Evolutionary conservation across 768 basidiomycete species (phyloP).

Genomic region (Nevesoporus exiguus): DNA sequence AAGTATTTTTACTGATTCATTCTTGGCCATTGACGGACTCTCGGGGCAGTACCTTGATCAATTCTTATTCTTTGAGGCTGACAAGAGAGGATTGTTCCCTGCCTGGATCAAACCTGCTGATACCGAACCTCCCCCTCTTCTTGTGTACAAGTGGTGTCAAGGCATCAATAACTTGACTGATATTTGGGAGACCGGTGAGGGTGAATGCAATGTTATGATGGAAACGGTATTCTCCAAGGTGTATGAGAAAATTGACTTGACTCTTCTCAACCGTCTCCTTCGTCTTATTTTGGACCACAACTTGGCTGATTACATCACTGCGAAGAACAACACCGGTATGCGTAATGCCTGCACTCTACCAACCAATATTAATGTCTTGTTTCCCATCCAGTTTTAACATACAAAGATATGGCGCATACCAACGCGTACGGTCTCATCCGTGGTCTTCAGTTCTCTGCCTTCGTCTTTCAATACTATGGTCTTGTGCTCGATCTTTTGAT

Average conservation of each 20-base stretch:
- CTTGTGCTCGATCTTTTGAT: conserved; percentile 93
- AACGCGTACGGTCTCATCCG: conserved; percentile 97
- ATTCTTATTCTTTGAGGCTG: conserved; percentile 98
- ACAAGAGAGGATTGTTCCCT: conserved; percentile 97
- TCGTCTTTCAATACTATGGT: conserved; percentile 99
- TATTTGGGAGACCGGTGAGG: conserved; percentile 97
- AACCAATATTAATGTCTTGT: conserved; percentile 1
- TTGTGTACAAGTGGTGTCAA: conserved; percentile 99
- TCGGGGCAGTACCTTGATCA: conserved; percentile 81
- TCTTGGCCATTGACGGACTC: conserved; percentile 9
- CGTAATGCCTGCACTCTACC: background rate
- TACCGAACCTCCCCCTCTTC: conserved; percentile 92
- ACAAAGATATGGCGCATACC: conserved; percentile 98
- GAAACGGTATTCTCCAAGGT: conserved; percentile 97
- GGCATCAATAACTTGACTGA: conserved; percentile 99
- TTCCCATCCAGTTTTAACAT: conserved; percentile 70
- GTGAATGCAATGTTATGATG: conserved; percentile 98
- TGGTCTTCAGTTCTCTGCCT: conserved; percentile 96
- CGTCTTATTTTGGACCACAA: conserved; percentile 98
- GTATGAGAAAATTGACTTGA: conserved; percentile 98
- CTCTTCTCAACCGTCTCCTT: conserved; percentile 89
- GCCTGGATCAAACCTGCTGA: conserved; percentile 99
- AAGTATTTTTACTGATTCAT: conserved; percentile 27
- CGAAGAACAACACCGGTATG: conserved; percentile 91
- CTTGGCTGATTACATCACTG: conserved; percentile 97